phyloP scores from a whole-genome alignment of 1,139 yeast genomes.

The Zygoascus hellenicus region DNA sequence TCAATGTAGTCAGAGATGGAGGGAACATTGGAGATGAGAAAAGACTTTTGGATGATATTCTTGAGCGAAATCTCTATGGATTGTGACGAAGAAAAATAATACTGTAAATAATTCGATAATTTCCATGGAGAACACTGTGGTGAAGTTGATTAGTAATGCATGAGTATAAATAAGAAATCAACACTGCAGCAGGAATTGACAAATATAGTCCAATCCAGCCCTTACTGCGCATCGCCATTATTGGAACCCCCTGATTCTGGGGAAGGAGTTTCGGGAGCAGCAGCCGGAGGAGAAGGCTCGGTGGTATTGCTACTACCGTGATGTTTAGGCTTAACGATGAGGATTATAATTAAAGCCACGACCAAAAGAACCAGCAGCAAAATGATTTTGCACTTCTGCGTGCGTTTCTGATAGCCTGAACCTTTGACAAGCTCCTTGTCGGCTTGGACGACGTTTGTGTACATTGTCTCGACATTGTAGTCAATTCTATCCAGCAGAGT shows the following conservation, averaged over 20 bases:
- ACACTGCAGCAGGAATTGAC: too few species aligned
- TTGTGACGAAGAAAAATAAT: too few species aligned
- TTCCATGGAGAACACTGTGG: too few species aligned
- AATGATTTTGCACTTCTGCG: slow-evolving; percentile 86
- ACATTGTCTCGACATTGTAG: slow-evolving; percentile 78
- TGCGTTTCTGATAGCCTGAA: slow-evolving; percentile 72
- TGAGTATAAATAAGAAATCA: too few species aligned
- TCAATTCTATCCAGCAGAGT: slow-evolving; percentile 89
- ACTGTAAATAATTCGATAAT: too few species aligned
- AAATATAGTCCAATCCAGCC: too few species aligned
- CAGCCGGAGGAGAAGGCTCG: slow-evolving; percentile 16
- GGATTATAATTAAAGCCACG: slow-evolving; percentile 62
- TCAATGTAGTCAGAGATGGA: slow-evolving; percentile 3
- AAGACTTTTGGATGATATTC: too few species aligned
- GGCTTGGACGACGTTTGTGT: slow-evolving; percentile 67
- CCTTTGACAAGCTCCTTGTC: slow-evolving; percentile 75
- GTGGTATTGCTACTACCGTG: slow-evolving; percentile 18
- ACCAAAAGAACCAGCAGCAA: slow-evolving; percentile 66
- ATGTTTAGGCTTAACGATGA: slow-evolving; percentile 59
- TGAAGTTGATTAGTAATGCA: too few species aligned
- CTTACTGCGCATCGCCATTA: too few species aligned
- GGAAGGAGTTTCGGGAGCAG: slow-evolving; percentile 12
- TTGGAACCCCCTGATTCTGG: neutral
- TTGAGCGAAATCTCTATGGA: too few species aligned
- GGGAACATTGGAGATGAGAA: neutral